phyloP scores from a whole-genome alignment of 2,329 filamentous ascomycete genomes.

The Alternaria metachromatica region DNA sequence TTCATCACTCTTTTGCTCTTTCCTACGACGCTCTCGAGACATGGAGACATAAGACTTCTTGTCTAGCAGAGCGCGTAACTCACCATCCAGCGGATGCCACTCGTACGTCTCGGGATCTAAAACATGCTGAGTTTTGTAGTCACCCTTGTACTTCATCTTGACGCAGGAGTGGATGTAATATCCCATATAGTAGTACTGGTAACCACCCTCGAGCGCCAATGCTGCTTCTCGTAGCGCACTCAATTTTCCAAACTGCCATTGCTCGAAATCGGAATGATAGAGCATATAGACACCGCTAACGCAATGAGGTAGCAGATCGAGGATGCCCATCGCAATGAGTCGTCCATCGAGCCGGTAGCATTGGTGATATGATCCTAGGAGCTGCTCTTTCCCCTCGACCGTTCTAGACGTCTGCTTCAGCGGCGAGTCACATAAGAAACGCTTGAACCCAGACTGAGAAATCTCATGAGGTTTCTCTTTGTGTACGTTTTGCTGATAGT shows the following conservation, averaged over 20 bases:
- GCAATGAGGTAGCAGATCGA: conserved; percentile 77
- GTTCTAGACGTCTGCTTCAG: conserved; percentile 57
- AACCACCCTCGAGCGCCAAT: conserved; percentile 71
- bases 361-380: conserved; percentile 79
- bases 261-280: conserved; percentile 76
- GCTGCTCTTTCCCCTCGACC: conserved; percentile 59
- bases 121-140: conserved; percentile 76
- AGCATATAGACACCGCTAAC: conserved; percentile 86
- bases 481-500: conserved; percentile 79
- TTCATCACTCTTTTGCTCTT: conserved; percentile 10
- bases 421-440: conserved; percentile 77
- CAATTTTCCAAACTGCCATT: conserved; percentile 75
- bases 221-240: conserved; percentile 76
- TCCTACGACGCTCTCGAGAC: conserved; percentile 41
- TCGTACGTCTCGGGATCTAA: conserved; percentile 70
- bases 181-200: conserved; percentile 81
- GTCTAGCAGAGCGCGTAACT: conserved; percentile 60
- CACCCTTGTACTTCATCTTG: conserved; percentile 87
- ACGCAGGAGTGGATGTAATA: conserved; percentile 82
- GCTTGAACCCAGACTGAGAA: conserved; percentile 66
- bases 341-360: conserved; percentile 80
- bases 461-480: conserved; percentile 68
- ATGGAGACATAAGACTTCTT: conserved; percentile 62
- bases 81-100: conserved; percentile 67
- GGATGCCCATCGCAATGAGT: conserved; percentile 76